phyloP scores from a whole-genome alignment of 352 stramenopile genomes.

The Nothophytophthora sp. region DNA sequence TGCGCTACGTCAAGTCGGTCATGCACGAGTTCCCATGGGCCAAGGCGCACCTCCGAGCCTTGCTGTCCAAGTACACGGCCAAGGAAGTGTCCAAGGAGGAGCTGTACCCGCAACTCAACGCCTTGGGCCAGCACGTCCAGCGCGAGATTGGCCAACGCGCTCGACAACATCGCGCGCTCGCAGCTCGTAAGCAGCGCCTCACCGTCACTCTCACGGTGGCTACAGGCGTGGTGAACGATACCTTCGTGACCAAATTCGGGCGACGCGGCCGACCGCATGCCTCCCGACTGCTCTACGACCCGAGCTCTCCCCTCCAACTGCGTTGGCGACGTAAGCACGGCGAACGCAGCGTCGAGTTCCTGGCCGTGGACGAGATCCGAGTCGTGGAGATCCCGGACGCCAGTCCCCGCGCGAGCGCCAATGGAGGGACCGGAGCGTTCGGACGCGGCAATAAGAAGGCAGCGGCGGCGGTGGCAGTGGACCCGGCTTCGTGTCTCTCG shows the following conservation, averaged over 20 bases:
- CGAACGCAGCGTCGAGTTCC: slow-evolving; percentile 61
- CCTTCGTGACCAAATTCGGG: slow-evolving; percentile 69
- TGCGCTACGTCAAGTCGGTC: slow-evolving; percentile 82
- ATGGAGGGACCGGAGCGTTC: slow-evolving; percentile 7
- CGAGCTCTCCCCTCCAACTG: slow-evolving; percentile 61
- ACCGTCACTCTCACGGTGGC: slow-evolving; percentile 65
- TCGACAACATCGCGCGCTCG: slow-evolving; percentile 48
- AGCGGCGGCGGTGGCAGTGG: slow-evolving; percentile 36
- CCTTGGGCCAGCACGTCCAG: slow-evolving; percentile 71
- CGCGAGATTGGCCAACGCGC: slow-evolving; percentile 43
- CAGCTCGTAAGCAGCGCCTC: slow-evolving; percentile 59
- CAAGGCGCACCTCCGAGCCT: slow-evolving; percentile 63
- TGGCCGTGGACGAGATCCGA: slow-evolving; percentile 54
- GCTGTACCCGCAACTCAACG: slow-evolving; percentile 75
- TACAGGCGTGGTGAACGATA: slow-evolving; percentile 65
- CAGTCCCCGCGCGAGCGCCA: neutral
- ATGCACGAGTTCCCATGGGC: slow-evolving; percentile 87
- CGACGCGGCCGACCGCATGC: slow-evolving; percentile 69
- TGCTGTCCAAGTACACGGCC: slow-evolving; percentile 70
- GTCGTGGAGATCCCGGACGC: slow-evolving; percentile 30
- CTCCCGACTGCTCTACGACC: slow-evolving; percentile 74
- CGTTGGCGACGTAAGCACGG: slow-evolving; percentile 81
- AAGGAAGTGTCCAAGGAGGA: slow-evolving; percentile 77
- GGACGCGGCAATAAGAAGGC: slow-evolving; percentile 53
- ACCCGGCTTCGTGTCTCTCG: slow-evolving; percentile 51